Percentiles rank a stretch among this genome's conserved stretches.
These are phyloP conservation scores for Agaricus subrufescens DNA, from an alignment of 768 basidiomycete species.

Conservation along the genomic window DNA sequence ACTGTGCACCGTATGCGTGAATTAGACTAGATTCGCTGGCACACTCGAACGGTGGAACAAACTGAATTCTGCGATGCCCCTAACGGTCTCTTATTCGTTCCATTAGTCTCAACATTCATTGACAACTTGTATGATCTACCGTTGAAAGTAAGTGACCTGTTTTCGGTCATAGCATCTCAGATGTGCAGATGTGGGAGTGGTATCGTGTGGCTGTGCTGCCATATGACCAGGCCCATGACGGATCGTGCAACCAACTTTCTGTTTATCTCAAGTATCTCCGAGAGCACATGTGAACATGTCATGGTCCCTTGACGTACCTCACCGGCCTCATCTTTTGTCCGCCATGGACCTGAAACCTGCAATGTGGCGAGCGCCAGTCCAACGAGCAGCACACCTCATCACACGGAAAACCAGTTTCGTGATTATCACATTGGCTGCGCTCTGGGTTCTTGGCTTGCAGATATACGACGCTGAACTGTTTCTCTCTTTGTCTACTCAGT, in stretches of 20 bases:
- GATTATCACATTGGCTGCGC: background rate
- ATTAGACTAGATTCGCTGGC: background rate
- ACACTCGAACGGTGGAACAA: conserved; percentile 17
- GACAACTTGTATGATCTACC: conserved; percentile 16
- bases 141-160: conserved; percentile 22
- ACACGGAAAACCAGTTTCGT: background rate
- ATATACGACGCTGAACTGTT: background rate
- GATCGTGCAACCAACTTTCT: no score
- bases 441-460: background rate
- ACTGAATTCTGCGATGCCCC: conserved; percentile 72
- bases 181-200: no score
- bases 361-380: no score
- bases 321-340: no score
- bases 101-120: background rate
- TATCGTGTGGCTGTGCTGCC: background rate
- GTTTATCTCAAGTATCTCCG: no score
- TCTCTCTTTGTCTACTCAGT: background rate
- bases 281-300: no score
- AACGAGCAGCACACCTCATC: background rate
- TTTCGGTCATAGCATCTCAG: conserved; percentile 10
- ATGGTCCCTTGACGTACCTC: no score
- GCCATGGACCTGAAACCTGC: no score
- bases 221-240: no score
- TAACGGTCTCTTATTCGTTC: conserved; percentile 47
- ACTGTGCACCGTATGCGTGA: conserved; percentile 42